Percentiles rank a stretch among this genome's conserved stretches.
These are phyloP conservation scores for Phaeosphaeria sp. DNA, from an alignment of 2,329 filamentous ascomycete genomes.

Conservation along the genomic window DNA sequence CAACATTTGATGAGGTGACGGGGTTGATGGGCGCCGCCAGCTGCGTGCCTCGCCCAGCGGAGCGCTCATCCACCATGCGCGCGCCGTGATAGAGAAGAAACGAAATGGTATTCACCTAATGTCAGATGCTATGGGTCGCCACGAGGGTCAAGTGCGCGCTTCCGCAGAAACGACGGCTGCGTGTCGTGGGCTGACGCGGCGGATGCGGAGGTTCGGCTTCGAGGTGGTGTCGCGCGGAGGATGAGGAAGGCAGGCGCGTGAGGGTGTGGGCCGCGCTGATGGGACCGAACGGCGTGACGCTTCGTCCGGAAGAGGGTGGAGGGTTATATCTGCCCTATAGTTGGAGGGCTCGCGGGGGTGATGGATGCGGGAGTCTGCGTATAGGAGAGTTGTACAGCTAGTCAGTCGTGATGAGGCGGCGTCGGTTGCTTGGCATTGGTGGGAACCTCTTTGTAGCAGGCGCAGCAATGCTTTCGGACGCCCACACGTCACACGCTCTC, in stretches of 20 bases:
- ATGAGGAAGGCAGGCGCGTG: constrained; percentile 24
- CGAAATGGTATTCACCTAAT: constrained; percentile 46
- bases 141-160: constrained; percentile 48
- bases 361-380: constrained; percentile 20
- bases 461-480: constrained; percentile 4
- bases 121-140: constrained; percentile 49
- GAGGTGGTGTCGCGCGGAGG: constrained; percentile 7
- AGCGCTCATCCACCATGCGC: constrained; percentile 31
- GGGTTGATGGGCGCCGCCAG: constrained; percentile 23
- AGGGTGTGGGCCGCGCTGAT: constrained; percentile 29
- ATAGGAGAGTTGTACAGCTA: constrained; percentile 28
- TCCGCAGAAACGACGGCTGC: constrained; percentile 49
- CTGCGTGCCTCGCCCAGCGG: constrained; percentile 25
- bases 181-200: constrained; percentile 40
- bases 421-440: neutral
- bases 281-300: constrained; percentile 29
- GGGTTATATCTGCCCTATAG: constrained; percentile 33
- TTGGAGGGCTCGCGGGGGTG: constrained; percentile 36
- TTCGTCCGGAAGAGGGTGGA: constrained; percentile 32
- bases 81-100: constrained; percentile 26
- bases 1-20: constrained; percentile 25
- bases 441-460: constrained; percentile 2
- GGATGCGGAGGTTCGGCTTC: constrained; percentile 40
- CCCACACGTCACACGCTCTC: constrained; percentile 4
- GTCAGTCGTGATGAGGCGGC: neutral